Conservation (phyloP, 257 asterid genomes). For the Coffea canephora region DNA sequence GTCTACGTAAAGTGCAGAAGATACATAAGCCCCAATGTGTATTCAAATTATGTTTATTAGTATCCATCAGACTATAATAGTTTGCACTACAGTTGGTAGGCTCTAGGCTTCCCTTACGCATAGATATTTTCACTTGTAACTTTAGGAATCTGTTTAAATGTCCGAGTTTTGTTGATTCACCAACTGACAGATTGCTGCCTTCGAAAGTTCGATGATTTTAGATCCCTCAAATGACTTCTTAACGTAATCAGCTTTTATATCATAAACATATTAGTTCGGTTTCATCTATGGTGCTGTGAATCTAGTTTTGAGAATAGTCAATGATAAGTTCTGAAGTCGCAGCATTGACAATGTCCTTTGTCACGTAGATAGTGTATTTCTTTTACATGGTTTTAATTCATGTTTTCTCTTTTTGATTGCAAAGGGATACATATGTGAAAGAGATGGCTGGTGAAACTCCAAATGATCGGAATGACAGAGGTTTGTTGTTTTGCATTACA, state of each 20-base stretch:
- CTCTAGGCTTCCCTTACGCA: neutral
- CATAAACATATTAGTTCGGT: neutral
- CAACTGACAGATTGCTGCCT: neutral
- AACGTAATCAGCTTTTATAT: neutral
- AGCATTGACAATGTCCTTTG: no score
- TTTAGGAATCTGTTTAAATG: neutral
- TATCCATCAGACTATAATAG: neutral
- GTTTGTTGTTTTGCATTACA: slow-evolving; percentile 38
- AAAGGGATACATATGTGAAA: slow-evolving; percentile 90
- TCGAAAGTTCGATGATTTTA: neutral
- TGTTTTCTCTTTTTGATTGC: slow-evolving; percentile 14
- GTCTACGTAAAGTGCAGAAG: neutral
- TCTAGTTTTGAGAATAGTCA: neutral
- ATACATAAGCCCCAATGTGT: neutral
- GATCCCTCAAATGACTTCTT: neutral
- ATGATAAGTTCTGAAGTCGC: neutral
- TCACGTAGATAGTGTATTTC: neutral
- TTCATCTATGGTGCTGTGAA: neutral
- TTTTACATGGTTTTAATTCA: neutral
- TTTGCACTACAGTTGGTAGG: neutral
- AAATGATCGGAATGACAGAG: slow-evolving; percentile 95
- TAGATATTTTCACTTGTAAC: neutral
- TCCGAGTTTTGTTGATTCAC: neutral
- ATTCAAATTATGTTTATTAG: neutral
- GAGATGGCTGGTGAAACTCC: slow-evolving; percentile 81